Evolutionary conservation across 2,329 filamentous ascomycete species (phyloP).

Genomic region (Tolypocladium tundrense): DNA sequence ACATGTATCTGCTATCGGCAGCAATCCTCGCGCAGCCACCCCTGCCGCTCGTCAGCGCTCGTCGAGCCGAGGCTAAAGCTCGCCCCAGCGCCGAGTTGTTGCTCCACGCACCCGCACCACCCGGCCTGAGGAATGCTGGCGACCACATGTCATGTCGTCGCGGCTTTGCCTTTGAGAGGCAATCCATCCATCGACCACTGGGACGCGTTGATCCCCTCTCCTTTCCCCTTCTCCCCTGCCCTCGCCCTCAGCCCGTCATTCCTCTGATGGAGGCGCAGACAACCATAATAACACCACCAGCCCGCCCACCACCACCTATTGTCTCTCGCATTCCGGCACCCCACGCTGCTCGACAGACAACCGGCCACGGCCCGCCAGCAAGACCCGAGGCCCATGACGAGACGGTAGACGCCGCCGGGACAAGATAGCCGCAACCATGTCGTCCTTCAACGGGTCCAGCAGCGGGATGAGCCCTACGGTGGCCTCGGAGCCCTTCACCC

Average conservation of each 20-base stretch:
- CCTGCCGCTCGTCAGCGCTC: background rate
- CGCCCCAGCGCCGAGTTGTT: background rate
- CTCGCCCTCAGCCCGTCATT: background rate
- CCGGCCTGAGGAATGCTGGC: slow-evolving; percentile 1
- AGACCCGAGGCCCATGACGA: background rate
- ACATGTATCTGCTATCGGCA: background rate
- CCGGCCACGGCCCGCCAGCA: background rate
- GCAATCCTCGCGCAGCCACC: background rate
- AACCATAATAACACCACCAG: background rate
- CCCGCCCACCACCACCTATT: background rate
- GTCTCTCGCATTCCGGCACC: background rate
- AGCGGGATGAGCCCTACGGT: slow-evolving; percentile 22
- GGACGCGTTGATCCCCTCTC: background rate
- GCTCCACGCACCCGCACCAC: background rate
- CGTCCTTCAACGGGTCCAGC: slow-evolving; percentile 19
- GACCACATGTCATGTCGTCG: slow-evolving; percentile 9
- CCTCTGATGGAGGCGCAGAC: background rate
- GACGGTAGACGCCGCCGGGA: background rate
- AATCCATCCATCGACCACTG: slow-evolving; percentile 1
- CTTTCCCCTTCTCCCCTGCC: background rate
- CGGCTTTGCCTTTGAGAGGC: slow-evolving; percentile 2
- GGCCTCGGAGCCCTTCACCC: slow-evolving; percentile 32
- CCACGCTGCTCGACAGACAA: background rate
- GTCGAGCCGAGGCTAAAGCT: background rate
- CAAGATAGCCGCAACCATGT: slow-evolving; percentile 21